Evolutionary conservation across 805 yeast species (phyloP), one percentile per base, ranked within the genome.

Genomic region (Cyberlindnera lachancei): DNA sequence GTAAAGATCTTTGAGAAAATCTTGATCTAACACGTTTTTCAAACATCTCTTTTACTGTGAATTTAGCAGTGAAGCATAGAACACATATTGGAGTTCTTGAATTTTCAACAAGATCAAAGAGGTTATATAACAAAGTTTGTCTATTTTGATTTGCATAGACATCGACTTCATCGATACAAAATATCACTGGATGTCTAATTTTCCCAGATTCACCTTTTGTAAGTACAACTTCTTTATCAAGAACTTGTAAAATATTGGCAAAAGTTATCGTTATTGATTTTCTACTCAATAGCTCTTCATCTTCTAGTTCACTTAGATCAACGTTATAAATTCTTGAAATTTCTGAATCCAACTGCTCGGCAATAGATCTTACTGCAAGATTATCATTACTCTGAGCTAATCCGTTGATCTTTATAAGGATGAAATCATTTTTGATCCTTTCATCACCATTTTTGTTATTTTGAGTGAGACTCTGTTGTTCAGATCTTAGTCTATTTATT

Each of bases 11-110:
- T 50, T 90, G 96, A 13, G 92, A 78, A 53, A 88, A 92, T 42
- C 99, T 63, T 35, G 94, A 79, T 44, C 86, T 70, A 1, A 92
- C 97, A 47, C 99, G 68, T 50, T 90, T 92, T 50, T 92, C 99
- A 28, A 92, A 61, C 45, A 75, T 65, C 45, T 90, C 96, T 30
- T 88, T 65, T 1, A 86, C 69, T 6, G 83, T 84, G 30, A 85
- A 63, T 33, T 79, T 76, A 1, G 88, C 69, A 1, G 94, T 78
- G 10, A 80, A 57, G 2, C 97, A 96, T 29, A 92, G 55, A 6
- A 90, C 83, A 31, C 92, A 72, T 5, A 88, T 75, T 1, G 96
- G 94, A 3, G 72, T 65, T 14, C 75, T 67, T 27, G 75, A 62
- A 35, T 60, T 68, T 50, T 86, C 95, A 2, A 95, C 77, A 46